Base-by-base conservation (phyloP, 768 basidiomycete species). In the Artomyces pyxidatus region DNA sequence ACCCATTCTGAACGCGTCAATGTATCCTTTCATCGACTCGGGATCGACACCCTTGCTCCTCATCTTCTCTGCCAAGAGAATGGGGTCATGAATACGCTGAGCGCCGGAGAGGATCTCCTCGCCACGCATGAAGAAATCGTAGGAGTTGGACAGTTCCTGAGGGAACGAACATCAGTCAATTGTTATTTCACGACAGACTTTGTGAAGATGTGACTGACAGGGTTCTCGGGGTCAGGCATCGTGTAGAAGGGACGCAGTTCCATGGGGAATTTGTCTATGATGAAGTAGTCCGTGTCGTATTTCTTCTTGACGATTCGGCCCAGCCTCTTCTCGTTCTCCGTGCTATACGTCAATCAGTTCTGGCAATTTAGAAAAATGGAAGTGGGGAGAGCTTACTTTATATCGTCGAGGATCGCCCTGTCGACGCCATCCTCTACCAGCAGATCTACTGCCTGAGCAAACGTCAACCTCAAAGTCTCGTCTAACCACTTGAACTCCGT, bases 81-180 rank as follows among this genome's bases (percentile, higher is more conserved):
- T 67, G 5, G 96, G 79, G 57, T 97, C 92, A 68, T 99, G 96
- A 48, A 98, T 84, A 68, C 96, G 92, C 66, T 99, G 96, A 23
- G 95, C 96, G 14, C 96, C 96, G 3, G 95, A 97, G 35, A 98
- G 76, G 61, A 99, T 98, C 67, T 99, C 96, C 69, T 99, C 93
- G 10, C 96, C 96, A 27, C 96, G 81, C 95, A 99, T 97, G 78
- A 99, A 98, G 71, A 99, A 98, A 70, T 99, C 96, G 67, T 98
- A 99, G 21, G 96, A 98, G 69, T 98, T 98, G 44, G 96, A 97
- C 35, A 96, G 73, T 7, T 80, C 82, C 86, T 94, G 59, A 11
- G n/a, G 17, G 21, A 25, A n/a, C 28, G 26, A 17, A n/a, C 14
- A 27, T 49, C 28, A 17, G 40, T 47, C 21, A 51, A 8, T 45